phyloP scores from a whole-genome alignment of 2,329 filamentous ascomycete species.

The Rutstroemia sp. region DNA sequence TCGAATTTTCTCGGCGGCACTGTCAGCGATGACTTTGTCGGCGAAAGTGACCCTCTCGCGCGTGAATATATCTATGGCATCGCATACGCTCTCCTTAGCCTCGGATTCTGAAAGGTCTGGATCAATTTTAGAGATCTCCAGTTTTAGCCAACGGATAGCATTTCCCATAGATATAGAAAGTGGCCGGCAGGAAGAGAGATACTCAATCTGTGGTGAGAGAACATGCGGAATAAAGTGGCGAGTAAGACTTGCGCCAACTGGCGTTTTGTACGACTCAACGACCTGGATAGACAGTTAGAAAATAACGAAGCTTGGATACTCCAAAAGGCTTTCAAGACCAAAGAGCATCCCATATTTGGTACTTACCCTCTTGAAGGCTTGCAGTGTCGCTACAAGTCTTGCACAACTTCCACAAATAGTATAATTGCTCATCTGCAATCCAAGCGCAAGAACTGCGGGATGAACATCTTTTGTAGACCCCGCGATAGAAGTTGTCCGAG shows the following conservation, averaged over 20 bases:
- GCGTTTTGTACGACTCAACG: slow-evolving; percentile 87
- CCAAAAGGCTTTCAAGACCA: neutral
- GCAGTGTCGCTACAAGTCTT: slow-evolving; percentile 76
- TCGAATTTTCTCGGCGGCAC: slow-evolving; percentile 67
- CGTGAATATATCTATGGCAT: slow-evolving; percentile 83
- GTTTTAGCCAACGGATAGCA: slow-evolving; percentile 88
- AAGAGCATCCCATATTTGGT: neutral
- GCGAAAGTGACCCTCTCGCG: slow-evolving; percentile 83
- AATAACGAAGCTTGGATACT: neutral
- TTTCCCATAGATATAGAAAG: slow-evolving; percentile 97
- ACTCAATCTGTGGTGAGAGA: slow-evolving; percentile 91
- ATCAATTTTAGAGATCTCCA: slow-evolving; percentile 84
- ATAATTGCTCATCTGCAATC: slow-evolving; percentile 78
- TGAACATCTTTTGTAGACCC: slow-evolving; percentile 68
- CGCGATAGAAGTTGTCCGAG: slow-evolving; percentile 55
- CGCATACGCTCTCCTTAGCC: slow-evolving; percentile 71
- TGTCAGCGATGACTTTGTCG: slow-evolving; percentile 75
- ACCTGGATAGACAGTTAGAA: slow-evolving; percentile 46
- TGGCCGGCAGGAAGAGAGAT: slow-evolving; percentile 86
- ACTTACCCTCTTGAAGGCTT: slow-evolving; percentile 77
- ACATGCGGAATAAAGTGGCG: slow-evolving; percentile 88
- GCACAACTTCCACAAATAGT: slow-evolving; percentile 83
- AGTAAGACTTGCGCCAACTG: slow-evolving; percentile 73
- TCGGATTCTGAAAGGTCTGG: slow-evolving; percentile 74
- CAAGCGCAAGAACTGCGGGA: slow-evolving; percentile 75